A percentile compares a stretch with the other conserved stretches of the same genome.
Conservation (phyloP, 768 basidiomycete species). For the Infundibulicybe gibba region DNA sequence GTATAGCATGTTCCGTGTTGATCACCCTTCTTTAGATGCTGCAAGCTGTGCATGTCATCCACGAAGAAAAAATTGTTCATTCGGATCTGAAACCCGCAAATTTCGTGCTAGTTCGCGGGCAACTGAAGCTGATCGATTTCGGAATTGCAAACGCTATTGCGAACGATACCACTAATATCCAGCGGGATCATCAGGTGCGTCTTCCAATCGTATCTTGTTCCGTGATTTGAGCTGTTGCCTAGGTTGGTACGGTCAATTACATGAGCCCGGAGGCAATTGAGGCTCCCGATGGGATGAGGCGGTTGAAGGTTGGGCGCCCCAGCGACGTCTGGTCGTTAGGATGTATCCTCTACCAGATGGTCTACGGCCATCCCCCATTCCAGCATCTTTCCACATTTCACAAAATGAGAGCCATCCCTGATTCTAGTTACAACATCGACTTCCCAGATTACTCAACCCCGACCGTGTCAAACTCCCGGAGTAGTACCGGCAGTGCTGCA, state of each 20-base stretch:
- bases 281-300: constrained; percentile 78
- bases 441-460: constrained; percentile 73
- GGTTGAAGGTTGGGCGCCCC: constrained; percentile 91
- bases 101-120: constrained; percentile 93
- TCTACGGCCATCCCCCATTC: constrained; percentile 94
- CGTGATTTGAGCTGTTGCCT: constrained; percentile 6
- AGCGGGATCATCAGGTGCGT: constrained; percentile 87
- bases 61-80: constrained; percentile 98
- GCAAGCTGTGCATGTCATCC: constrained; percentile 96
- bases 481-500: constrained; percentile 18
- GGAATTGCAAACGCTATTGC: constrained; percentile 99
- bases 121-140: constrained; percentile 97
- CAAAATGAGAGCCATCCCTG: constrained; percentile 94
- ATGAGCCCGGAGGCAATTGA: constrained; percentile 99
- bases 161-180: constrained; percentile 98
- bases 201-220: not conserved
- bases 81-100: constrained; percentile 98
- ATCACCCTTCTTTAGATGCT: constrained; percentile 71
- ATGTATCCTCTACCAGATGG: constrained; percentile 98
- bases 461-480: constrained; percentile 31
- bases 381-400: constrained; percentile 76
- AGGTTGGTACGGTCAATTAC: constrained; percentile 98
- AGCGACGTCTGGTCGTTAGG: constrained; percentile 98
- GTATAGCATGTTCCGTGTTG: not conserved
- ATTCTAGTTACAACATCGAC: constrained; percentile 70